Conservation (phyloP, 139 green algal genomes). For the Closterium sp. region DNA sequence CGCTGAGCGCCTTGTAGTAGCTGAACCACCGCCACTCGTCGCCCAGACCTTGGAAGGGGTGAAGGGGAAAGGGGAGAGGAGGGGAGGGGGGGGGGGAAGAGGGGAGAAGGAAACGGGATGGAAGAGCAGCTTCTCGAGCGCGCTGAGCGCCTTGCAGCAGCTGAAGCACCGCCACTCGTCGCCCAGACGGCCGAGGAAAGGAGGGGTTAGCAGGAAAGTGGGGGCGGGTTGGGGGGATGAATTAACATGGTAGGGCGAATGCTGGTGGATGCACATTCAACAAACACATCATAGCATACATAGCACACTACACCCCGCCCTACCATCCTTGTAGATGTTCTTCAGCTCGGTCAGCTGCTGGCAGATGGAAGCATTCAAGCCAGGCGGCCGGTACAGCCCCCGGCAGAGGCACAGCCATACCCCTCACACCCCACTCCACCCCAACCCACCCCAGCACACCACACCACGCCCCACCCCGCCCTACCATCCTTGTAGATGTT, state of each 20-base stretch:
- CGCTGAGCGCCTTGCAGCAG: constrained; percentile 41
- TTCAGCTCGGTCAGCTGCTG: constrained; percentile 13
- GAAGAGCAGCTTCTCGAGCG: constrained; percentile 39
- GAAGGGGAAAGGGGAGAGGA: background rate
- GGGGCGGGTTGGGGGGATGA: too few species aligned
- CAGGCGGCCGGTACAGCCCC: constrained; percentile 7
- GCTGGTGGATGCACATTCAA: too few species aligned
- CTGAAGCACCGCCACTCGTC: constrained; percentile 41
- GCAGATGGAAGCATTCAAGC: constrained; percentile 9
- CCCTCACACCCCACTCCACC: too few species aligned
- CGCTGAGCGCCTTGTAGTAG: constrained; percentile 43
- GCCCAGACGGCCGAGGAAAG: constrained; percentile 13
- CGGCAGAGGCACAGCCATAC: background rate
- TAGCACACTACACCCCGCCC: background rate
- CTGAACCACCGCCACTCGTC: constrained; percentile 40
- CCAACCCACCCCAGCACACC: background rate
- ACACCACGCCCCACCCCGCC: background rate
- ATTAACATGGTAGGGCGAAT: too few species aligned
- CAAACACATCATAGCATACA: background rate
- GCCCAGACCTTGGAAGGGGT: constrained; percentile 16
- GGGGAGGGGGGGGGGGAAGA: background rate
- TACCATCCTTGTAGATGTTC: constrained; percentile 45
- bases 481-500: constrained; percentile 46
- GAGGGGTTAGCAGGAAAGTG: background rate
- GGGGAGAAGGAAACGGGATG: background rate